Evolutionary conservation across 2,329 filamentous ascomycete genomes (phyloP).

Genomic region (Verticillium nubilum): DNA sequence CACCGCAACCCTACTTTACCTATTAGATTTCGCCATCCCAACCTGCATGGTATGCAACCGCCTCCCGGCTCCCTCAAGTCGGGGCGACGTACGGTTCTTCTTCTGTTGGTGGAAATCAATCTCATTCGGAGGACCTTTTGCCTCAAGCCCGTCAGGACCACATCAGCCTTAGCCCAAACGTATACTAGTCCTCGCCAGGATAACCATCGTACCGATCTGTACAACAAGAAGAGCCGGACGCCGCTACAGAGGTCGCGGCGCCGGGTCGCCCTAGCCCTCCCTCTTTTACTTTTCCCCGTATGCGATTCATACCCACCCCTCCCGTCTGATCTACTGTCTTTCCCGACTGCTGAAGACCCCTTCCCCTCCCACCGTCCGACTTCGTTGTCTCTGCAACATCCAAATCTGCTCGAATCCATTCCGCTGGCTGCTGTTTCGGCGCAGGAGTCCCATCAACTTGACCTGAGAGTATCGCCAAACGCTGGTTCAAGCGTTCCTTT

Average conservation of each 20-base stretch:
- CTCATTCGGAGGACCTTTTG: background rate
- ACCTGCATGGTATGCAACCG: background rate
- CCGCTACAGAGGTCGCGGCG: background rate
- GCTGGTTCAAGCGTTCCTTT: conserved; percentile 1
- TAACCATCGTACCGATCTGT: background rate
- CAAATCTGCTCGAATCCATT: background rate
- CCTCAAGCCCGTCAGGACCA: background rate
- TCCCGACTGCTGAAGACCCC: background rate
- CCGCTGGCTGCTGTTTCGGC: background rate
- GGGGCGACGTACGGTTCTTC: background rate
- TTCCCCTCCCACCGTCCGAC: background rate
- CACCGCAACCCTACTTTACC: background rate
- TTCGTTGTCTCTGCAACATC: background rate
- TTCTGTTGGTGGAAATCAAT: background rate
- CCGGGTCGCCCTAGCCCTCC: background rate
- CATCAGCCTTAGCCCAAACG: background rate
- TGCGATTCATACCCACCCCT: background rate
- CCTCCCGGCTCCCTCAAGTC: background rate
- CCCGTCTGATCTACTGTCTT: background rate
- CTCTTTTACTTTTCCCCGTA: background rate
- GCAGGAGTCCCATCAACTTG: background rate
- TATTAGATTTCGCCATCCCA: background rate
- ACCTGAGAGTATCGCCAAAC: background rate
- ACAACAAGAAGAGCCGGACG: background rate
- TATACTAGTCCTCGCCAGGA: background rate